These are phyloP conservation scores for Starmerella stellata DNA, from an alignment of 805 yeast genomes.

Conservation along the genomic window DNA sequence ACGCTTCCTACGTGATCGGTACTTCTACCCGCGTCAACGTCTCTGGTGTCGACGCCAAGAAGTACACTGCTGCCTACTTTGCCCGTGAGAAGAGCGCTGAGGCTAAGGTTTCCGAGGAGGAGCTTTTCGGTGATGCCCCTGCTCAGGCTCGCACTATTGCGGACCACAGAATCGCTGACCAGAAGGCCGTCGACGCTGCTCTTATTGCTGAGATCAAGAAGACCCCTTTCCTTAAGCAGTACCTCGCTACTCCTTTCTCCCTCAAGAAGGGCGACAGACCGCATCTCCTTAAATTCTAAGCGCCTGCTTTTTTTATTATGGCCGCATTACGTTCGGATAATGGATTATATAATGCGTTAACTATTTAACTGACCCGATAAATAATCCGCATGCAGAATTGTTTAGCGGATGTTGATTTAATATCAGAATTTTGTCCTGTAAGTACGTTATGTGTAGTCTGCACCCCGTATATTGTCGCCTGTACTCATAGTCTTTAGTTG, in stretches of 20 bases:
- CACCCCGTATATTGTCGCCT: too few species aligned
- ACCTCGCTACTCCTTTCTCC: conserved; percentile 88
- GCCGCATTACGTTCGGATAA: not conserved
- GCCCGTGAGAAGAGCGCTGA: conserved; percentile 83
- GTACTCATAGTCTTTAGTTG: too few species aligned
- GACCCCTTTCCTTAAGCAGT: conserved; percentile 92
- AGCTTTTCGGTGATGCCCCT: conserved; percentile 69
- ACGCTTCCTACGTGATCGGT: conserved; percentile 96
- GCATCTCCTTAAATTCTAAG: conserved; percentile 90
- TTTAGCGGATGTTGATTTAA: too few species aligned
- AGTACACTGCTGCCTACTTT: conserved; percentile 86
- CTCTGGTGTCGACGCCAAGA: conserved; percentile 53
- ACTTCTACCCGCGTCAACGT: conserved; percentile 85
- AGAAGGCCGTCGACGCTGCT: conserved; percentile 85
- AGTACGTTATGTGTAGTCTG: too few species aligned
- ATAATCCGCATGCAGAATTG: not conserved
- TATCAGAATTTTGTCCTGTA: too few species aligned
- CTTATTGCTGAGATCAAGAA: conserved; percentile 86
- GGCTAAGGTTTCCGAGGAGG: conserved; percentile 64
- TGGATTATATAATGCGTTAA: not conserved
- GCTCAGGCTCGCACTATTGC: conserved; percentile 71
- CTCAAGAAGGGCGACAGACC: conserved; percentile 97
- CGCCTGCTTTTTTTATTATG: not conserved
- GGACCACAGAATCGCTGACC: conserved; percentile 91
- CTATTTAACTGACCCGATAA: not conserved